A percentile compares a stretch with the other conserved stretches of the same genome.
Conservation (phyloP, 2,329 filamentous ascomycete genomes). For the Microcyclospora tardicrescens region DNA sequence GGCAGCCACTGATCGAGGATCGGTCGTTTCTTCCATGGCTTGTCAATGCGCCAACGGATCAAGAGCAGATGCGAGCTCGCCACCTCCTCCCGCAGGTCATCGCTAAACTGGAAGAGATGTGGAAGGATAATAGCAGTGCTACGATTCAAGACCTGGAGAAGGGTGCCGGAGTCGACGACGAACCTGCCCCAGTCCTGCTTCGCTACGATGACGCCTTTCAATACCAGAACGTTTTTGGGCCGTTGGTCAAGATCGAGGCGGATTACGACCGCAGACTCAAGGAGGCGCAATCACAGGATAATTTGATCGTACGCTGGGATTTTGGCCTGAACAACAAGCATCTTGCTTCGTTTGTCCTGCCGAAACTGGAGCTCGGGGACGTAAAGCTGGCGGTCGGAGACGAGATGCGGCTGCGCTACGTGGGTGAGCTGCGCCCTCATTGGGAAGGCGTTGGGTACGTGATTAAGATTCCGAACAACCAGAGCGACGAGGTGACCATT, state of each 20-base stretch:
- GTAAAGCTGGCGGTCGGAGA: constrained; percentile 96
- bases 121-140: constrained; percentile 86
- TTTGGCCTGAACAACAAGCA: constrained; percentile 95
- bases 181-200: constrained; percentile 80
- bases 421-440: constrained; percentile 75
- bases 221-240: constrained; percentile 97
- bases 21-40: constrained; percentile 92
- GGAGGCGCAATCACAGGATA: constrained; percentile 93
- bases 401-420: constrained; percentile 96
- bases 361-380: constrained; percentile 93
- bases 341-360: constrained; percentile 84
- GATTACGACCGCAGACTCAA: constrained; percentile 99
- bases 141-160: constrained; percentile 89
- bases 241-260: constrained; percentile 95
- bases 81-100: constrained; percentile 91
- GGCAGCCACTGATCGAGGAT: constrained; percentile 95
- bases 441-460: constrained; percentile 99
- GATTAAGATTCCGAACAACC: constrained; percentile 98
- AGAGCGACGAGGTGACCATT: constrained; percentile 92
- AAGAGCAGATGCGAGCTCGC: constrained; percentile 87
- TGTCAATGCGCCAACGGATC: constrained; percentile 74
- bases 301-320: constrained; percentile 88
- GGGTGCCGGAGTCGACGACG: constrained; percentile 69
- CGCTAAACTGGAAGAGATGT: constrained; percentile 91
- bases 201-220: constrained; percentile 96